Conservation (phyloP, 108 stramenopile genomes). For the Cyclotella choctawhatcheeana region DNA sequence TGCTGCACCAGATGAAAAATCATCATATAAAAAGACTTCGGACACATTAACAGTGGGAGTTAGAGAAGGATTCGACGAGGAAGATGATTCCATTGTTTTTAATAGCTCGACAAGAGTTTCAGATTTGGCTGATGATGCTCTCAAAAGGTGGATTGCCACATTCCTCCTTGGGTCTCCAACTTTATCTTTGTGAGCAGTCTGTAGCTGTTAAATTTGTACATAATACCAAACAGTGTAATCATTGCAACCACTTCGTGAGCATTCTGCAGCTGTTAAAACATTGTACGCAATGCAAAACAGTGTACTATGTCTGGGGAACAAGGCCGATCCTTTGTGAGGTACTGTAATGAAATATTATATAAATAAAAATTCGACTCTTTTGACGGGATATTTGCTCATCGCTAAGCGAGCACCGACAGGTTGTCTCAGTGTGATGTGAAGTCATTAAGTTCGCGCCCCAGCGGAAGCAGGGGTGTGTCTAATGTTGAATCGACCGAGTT, state of each 20-base stretch:
- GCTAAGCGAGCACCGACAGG: slow-evolving; percentile 51
- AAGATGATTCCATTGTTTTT: slow-evolving; percentile 76
- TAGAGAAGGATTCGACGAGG: slow-evolving; percentile 78
- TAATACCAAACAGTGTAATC: too few species aligned
- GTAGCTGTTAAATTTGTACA: too few species aligned
- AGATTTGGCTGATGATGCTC: slow-evolving; percentile 73
- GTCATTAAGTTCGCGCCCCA: slow-evolving; percentile 39
- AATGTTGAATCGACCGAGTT: slow-evolving; percentile 18
- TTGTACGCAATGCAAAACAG: too few species aligned
- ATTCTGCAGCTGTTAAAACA: too few species aligned
- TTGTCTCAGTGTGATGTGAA: slow-evolving; percentile 41
- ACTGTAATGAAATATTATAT: not conserved
- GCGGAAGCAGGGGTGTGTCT: slow-evolving; percentile 29
- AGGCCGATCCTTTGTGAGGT: not conserved
- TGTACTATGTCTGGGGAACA: too few species aligned
- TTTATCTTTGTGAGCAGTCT: too few species aligned
- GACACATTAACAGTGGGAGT: slow-evolving; percentile 51
- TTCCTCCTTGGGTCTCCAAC: slow-evolving; percentile 26
- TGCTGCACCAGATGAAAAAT: slow-evolving; percentile 4
- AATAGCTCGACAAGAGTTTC: slow-evolving; percentile 77
- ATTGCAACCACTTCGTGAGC: too few species aligned
- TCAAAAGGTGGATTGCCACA: slow-evolving; percentile 78
- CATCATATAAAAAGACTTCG: slow-evolving; percentile 6
- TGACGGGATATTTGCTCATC: slow-evolving; percentile 23
- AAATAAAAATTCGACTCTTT: not conserved